A percentile compares a stretch with the other conserved stretches of the same genome.
Evolutionary conservation across 345 rosid species (phyloP).

Genomic region (Camelina hispida): DNA sequence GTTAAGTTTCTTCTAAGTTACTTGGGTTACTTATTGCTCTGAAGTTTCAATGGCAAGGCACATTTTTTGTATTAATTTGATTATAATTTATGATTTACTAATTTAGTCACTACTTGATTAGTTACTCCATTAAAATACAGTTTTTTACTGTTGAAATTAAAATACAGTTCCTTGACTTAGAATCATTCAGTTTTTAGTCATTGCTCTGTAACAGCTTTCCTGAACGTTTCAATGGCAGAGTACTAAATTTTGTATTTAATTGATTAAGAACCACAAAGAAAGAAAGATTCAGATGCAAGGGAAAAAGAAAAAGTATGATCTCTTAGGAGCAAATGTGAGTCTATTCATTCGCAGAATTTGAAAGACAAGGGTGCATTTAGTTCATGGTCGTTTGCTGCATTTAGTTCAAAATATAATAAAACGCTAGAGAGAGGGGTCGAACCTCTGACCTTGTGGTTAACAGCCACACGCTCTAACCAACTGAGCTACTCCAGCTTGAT

Average conservation of each 20-base stretch:
- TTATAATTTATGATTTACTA: too few species aligned
- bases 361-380: background rate
- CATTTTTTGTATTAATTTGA: too few species aligned
- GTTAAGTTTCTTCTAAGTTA: constrained; percentile 8
- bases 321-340: background rate
- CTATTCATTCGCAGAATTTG: background rate
- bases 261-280: background rate
- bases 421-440: constrained; percentile 75
- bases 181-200: background rate
- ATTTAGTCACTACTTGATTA: background rate
- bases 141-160: background rate
- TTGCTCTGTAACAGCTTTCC: background rate
- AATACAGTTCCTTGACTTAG: too few species aligned
- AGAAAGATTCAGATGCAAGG: background rate
- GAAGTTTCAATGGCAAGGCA: constrained; percentile 1
- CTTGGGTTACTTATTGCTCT: background rate
- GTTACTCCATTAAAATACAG: background rate
- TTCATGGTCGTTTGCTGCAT: background rate
- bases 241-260: background rate
- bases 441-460: constrained; percentile 96
- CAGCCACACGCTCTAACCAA: constrained; percentile 93
- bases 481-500: constrained; percentile 72
- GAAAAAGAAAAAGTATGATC: background rate
- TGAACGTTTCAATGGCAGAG: constrained; percentile 5
- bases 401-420: background rate